Evolutionary conservation across 352 stramenopile species (phyloP).

Genomic region (Pythium folliculosum): DNA sequence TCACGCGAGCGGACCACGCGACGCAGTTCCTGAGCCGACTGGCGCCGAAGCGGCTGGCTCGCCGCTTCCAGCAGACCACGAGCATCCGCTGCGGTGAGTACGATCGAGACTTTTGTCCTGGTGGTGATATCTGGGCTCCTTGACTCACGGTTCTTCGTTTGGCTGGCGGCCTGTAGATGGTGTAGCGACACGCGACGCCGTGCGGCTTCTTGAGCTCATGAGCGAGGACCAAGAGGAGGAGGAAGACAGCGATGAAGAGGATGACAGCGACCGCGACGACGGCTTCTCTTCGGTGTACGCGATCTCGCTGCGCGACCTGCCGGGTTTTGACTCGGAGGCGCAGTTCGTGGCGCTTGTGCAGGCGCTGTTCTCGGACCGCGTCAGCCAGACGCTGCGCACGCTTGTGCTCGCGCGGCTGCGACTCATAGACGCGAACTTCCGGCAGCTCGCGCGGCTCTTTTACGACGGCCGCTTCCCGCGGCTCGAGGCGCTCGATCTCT

Average conservation of each 20-base stretch:
- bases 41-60: neutral
- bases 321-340: slow-evolving; percentile 24
- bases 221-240: slow-evolving; percentile 38
- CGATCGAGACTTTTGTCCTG: too few relatives aligned
- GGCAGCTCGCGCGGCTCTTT: slow-evolving; percentile 45
- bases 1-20: neutral
- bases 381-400: slow-evolving; percentile 37
- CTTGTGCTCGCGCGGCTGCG: slow-evolving; percentile 42
- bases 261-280: slow-evolving; percentile 38
- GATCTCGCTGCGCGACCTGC: slow-evolving; percentile 36
- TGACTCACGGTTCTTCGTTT: neutral
- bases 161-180: neutral
- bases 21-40: slow-evolving; percentile 6
- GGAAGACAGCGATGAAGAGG: slow-evolving; percentile 32
- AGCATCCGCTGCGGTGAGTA: slow-evolving; percentile 4
- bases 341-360: slow-evolving; percentile 56
- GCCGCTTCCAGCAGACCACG: slow-evolving; percentile 11
- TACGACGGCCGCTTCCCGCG: slow-evolving; percentile 47
- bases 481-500: slow-evolving; percentile 37
- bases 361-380: slow-evolving; percentile 49
- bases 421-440: slow-evolving; percentile 48
- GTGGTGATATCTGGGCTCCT: too few relatives aligned
- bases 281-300: slow-evolving; percentile 40
- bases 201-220: slow-evolving; percentile 40
- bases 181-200: slow-evolving; percentile 11